Evolutionary conservation across 1,284 basidiomycete genomes (phyloP), one percentile per base, ranked within the genome.

Genomic region (Flammula alnicola): DNA sequence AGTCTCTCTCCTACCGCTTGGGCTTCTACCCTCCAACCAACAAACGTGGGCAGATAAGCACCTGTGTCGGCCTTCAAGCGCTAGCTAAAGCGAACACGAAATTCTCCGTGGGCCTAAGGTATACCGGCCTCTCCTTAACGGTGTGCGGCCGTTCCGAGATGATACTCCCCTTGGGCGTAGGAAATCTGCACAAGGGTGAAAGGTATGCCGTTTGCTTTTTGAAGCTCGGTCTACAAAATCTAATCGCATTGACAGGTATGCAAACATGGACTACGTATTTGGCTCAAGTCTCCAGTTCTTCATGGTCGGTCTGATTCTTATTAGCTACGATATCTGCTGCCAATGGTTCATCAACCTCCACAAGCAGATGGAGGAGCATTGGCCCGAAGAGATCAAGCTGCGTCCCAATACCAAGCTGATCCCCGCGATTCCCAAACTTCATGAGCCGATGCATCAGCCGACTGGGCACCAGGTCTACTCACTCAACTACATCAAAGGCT

Each of bases 261-360:
- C 39, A 6, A 62, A 62, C 32, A 56, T 62, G 50, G 60, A 62
- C 33, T 62, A 53, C 44, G 36, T 50, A 1, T 39, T 55, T 44
- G 43, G n/a, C 1, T 32, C 40, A 1, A 31, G 27, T 5, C 17
- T 48, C 10, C 27, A 38, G 9, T 17, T n/a, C 4, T 14, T 35
- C 10, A n/a, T n/a, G 4, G 4, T 44, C 35, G 11, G 8, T 2
- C 12, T 17, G 6, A 25, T 51, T 5, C 44, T 51, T 3, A 39
- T 47, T 9, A 53, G 46, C 32, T 53, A 53, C 25, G 47, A 47
- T 39, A 40, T 47, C 14, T 25, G n/a, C n/a, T 55, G 55, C 35
- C 53, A 59, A 32, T 57, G 46, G 49, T 44, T 31, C 12, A 41
- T 22, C 10, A 49, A 54, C 17, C 29, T 58, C 14, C 14, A 36